Percentiles rank a stretch among this genome's conserved stretches.
Conservation (phyloP, 139 green algal genomes). For the Closterium sp. region DNA sequence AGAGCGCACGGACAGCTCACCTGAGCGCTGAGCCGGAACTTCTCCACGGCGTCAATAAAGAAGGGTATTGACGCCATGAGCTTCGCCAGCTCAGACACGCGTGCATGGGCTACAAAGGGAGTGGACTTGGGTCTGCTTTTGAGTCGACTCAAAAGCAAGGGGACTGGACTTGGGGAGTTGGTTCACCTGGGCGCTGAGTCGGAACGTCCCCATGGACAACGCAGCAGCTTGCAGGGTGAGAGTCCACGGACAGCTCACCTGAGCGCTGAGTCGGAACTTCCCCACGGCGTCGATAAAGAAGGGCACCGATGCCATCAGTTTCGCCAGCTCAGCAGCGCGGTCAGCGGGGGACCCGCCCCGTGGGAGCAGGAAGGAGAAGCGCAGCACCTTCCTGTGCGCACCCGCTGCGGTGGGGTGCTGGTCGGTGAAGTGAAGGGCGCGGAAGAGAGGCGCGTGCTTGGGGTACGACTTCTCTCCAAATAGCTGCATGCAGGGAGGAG, state of each 20-base stretch:
- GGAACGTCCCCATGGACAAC: neutral
- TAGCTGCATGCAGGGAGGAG: neutral
- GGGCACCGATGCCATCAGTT: neutral
- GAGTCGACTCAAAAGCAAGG: too few relatives aligned
- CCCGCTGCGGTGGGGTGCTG: neutral
- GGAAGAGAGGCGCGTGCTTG: neutral
- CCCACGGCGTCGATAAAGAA: neutral
- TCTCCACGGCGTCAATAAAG: too few relatives aligned
- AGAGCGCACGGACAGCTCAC: too few relatives aligned
- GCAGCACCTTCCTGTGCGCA: neutral
- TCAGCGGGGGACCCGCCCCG: too few relatives aligned
- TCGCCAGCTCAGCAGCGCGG: neutral
- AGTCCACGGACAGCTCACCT: too few relatives aligned
- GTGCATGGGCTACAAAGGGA: too few relatives aligned
- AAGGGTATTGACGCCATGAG: too few relatives aligned
- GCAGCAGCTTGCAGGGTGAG: too few relatives aligned
- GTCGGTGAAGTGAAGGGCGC: neutral
- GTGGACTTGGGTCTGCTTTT: too few relatives aligned
- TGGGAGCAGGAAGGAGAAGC: neutral
- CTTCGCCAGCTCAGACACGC: too few relatives aligned
- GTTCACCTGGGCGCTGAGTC: neutral
- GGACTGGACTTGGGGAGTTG: neutral
- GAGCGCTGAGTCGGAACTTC: neutral
- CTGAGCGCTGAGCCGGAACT: too few relatives aligned
- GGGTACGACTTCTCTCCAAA: neutral